Percentiles rank a stretch among this genome's conserved stretches.
These are phyloP conservation scores for Mariannaea sp. DNA, from an alignment of 2,329 filamentous ascomycete species.

Conservation along the genomic window DNA sequence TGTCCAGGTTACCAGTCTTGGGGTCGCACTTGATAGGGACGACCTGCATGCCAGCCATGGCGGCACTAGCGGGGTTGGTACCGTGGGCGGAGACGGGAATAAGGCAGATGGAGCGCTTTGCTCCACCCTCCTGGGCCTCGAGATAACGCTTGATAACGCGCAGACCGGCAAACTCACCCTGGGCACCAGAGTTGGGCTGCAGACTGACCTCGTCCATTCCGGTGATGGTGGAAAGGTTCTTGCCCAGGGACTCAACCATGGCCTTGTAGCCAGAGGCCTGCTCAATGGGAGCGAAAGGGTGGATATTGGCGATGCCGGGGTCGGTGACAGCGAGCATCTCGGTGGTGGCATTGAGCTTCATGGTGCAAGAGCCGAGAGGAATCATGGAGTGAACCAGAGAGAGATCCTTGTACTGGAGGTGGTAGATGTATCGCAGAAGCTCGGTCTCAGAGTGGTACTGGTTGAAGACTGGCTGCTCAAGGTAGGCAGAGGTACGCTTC, in stretches of 20 bases:
- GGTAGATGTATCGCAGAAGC: constrained; percentile 88
- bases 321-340: constrained; percentile 80
- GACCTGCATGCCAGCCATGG: constrained; percentile 95
- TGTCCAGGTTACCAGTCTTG: constrained; percentile 86
- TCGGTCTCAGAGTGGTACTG: constrained; percentile 94
- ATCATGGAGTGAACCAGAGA: constrained; percentile 98
- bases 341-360: constrained; percentile 95
- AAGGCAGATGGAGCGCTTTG: constrained; percentile 85
- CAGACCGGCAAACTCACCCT: constrained; percentile 92
- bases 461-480: constrained; percentile 94
- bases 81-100: constrained; percentile 96
- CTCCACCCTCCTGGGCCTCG: constrained; percentile 56
- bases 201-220: constrained; percentile 87
- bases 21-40: constrained; percentile 89
- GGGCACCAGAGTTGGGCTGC: constrained; percentile 94
- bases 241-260: constrained; percentile 73
- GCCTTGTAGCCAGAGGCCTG: constrained; percentile 71
- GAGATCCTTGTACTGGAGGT: constrained; percentile 91
- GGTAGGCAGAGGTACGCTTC: constrained; percentile 72
- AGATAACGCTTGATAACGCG: constrained; percentile 86
- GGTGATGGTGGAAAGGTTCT: constrained; percentile 81
- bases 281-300: constrained; percentile 75
- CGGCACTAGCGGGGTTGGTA: constrained; percentile 92
- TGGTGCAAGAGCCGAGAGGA: constrained; percentile 92
- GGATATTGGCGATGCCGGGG: constrained; percentile 61